These are phyloP conservation scores for Pyracantha coccinea DNA, from an alignment of 331 rosid species.

Conservation along the genomic window DNA sequence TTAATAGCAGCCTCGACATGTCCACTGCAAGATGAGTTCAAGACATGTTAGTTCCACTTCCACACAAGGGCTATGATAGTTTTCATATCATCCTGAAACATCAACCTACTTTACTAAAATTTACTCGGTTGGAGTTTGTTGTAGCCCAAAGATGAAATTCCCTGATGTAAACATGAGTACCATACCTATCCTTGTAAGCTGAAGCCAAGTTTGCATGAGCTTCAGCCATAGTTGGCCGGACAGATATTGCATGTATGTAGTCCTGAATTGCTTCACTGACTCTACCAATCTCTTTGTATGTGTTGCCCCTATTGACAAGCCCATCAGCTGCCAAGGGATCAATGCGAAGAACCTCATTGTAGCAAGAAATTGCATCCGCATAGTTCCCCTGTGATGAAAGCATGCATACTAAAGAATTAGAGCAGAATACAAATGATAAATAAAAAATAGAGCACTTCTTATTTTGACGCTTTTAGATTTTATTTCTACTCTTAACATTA, in stretches of 20 bases:
- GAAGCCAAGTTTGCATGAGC: conserved; percentile 99
- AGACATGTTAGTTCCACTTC: neutral
- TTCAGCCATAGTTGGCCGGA: conserved; percentile 95
- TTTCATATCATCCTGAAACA: neutral
- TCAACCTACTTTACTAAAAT: neutral
- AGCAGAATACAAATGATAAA: neutral
- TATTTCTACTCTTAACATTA: neutral
- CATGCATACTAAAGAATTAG: conserved; percentile 1
- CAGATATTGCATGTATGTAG: conserved; percentile 65
- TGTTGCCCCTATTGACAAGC: conserved; percentile 97
- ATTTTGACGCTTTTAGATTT: neutral
- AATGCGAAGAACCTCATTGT: conserved; percentile 94
- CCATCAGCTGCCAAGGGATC: conserved; percentile 99
- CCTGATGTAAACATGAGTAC: neutral
- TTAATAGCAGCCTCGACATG: conserved; percentile 90
- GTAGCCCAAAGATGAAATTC: neutral
- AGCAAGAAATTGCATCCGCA: conserved; percentile 95
- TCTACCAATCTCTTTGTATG: conserved; percentile 95
- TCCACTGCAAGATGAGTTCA: conserved; percentile 46
- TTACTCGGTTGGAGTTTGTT: neutral
- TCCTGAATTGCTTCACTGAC: conserved; percentile 97
- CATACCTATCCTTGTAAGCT: conserved; percentile 94
- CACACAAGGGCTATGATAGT: neutral
- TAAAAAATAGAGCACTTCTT: neutral
- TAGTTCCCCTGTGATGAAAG: conserved; percentile 65